Base-by-base conservation (phyloP, 2,329 filamentous ascomycete species). In the Hymenoscyphus occultus region DNA sequence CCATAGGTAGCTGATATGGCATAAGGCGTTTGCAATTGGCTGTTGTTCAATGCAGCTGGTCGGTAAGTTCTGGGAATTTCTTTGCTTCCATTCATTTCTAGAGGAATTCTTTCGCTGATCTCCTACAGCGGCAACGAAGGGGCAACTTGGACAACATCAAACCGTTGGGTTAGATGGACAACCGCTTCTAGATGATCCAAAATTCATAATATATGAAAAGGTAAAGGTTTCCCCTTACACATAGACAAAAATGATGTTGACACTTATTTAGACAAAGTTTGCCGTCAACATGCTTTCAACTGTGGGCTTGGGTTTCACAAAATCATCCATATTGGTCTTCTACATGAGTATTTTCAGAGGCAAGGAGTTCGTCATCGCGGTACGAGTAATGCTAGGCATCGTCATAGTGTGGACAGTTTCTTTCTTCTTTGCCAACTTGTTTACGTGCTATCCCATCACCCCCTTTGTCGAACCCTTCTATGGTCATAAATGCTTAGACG, bases 251-350 rank as follows among this genome's bases (percentile, higher is more conserved):
- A 40, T 6, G 39, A 10, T 14, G 54, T 22, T 57, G 22, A 57
- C 22, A 28, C 2, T 35, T 22, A 14, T 57, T n/a, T 31, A 59
- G 57, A 32, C 22, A n/a, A 59, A 59, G 35, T 59, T 59, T 40
- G 57, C 57, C 32, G 16, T 59, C n/a, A 22, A 59, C 13, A 59
- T 59, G 57, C 57, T 59, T 59, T 59, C 57, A 12, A 19, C 35
- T 39, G 16, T 59, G 12, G 35, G 31, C n/a, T 22, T 59, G 16
- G 57, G 57, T 1, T 59, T 39, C 16, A 59, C 57, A n/a, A 59
- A 59, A 22, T 14, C 57, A 1, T 39, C 31, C 9, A 39, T 59
- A 12, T 39, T 59, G 19, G 16, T 59, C 57, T 59, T 59, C 31
- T 59, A 59, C 16, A 59, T 39, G 28, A 39, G 35, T 7, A 59